phyloP scores from a whole-genome alignment of 371 early-diverging fungal species.

The Actinomortierella ambigua region DNA sequence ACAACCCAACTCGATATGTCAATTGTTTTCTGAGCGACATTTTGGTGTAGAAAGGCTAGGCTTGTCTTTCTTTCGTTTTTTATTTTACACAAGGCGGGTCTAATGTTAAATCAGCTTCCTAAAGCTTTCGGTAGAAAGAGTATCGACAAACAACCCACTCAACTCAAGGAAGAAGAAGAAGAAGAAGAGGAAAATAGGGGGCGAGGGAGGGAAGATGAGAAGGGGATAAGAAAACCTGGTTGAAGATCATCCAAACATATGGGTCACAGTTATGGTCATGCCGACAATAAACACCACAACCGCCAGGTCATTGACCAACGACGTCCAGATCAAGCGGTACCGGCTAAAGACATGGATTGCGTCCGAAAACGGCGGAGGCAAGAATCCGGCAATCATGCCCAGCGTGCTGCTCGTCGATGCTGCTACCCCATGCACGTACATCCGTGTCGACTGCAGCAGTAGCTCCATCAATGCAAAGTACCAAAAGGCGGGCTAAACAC shows the following conservation, averaged over 20 bases:
- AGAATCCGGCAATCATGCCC: conserved; percentile 50
- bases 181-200: too few species aligned
- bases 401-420: conserved; percentile 52
- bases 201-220: too few species aligned
- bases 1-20: too few species aligned
- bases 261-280: conserved; percentile 38
- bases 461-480: conserved; percentile 64
- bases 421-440: conserved; percentile 56
- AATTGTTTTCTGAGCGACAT: too few species aligned
- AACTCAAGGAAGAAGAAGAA: neutral
- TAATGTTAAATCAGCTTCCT: too few species aligned
- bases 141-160: too few species aligned
- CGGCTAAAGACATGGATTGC: conserved; percentile 56
- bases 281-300: conserved; percentile 64
- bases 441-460: conserved; percentile 56
- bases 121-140: too few species aligned
- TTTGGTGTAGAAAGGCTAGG: neutral
- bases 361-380: conserved; percentile 60
- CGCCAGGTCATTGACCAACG: conserved; percentile 58
- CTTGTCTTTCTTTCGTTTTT: neutral
- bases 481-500: conserved; percentile 64
- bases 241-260: conserved; percentile 39
- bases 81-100: neutral
- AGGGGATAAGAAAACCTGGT: too few species aligned
- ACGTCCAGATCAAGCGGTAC: conserved; percentile 63